Conservation (phyloP, 2,329 filamentous ascomycete genomes). For the Colletotrichum sp. region DNA sequence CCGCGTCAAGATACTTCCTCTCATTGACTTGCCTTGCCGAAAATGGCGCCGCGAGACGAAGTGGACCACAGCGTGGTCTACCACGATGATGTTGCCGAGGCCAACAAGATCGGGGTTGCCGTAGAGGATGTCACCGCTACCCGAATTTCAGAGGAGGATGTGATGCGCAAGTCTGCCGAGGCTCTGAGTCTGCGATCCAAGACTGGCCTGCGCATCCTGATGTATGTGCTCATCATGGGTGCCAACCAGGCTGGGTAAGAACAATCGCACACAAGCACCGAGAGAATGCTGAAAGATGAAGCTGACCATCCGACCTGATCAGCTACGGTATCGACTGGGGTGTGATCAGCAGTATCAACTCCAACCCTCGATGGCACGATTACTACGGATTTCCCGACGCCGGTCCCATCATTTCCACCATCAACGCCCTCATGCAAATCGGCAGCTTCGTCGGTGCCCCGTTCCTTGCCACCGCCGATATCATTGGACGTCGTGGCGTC, state of each 20-base stretch:
- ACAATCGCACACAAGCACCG: not conserved
- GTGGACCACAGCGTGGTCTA: slow-evolving; percentile 24
- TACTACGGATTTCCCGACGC: slow-evolving; percentile 47
- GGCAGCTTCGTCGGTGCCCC: slow-evolving; percentile 52
- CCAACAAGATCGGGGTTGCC: slow-evolving; percentile 35
- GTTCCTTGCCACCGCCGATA: slow-evolving; percentile 53
- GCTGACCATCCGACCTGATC: fast-evolving
- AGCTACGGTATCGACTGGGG: slow-evolving; percentile 53
- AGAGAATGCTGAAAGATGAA: fast-evolving
- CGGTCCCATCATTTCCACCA: slow-evolving; percentile 43
- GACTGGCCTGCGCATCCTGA: slow-evolving; percentile 43
- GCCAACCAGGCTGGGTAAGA: slow-evolving; percentile 47
- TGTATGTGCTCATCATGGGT: slow-evolving; percentile 50
- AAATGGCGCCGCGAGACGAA: slow-evolving; percentile 17
- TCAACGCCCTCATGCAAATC: slow-evolving; percentile 54
- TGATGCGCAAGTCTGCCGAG: slow-evolving; percentile 44
- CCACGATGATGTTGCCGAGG: slow-evolving; percentile 31
- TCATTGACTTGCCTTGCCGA: not conserved
- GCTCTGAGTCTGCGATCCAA: slow-evolving; percentile 43
- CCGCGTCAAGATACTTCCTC: not conserved
- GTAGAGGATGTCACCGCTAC: slow-evolving; percentile 50
- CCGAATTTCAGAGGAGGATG: slow-evolving; percentile 49
- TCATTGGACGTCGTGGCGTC: slow-evolving; percentile 55
- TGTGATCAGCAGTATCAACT: slow-evolving; percentile 52
- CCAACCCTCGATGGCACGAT: slow-evolving; percentile 43